phyloP scores from a whole-genome alignment of 2,329 filamentous ascomycete species.

The Aspergillus ochraceus region DNA sequence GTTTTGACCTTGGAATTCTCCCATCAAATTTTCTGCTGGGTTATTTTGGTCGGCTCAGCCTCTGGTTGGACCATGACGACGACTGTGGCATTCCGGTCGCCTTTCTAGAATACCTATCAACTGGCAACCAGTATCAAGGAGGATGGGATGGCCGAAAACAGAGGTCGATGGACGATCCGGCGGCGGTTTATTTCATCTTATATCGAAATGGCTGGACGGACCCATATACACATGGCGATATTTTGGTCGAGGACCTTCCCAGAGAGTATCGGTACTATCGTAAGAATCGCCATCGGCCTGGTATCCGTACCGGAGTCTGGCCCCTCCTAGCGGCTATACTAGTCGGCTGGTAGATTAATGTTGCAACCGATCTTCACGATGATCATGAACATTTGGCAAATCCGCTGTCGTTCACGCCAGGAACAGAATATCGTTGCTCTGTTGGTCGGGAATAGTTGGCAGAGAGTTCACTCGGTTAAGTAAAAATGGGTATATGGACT shows the following conservation, averaged over 20 bases:
- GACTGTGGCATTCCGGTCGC: background rate
- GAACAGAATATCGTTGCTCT: background rate
- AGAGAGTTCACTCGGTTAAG: background rate
- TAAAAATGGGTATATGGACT: background rate
- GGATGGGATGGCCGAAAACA: background rate
- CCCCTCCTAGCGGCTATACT: conserved; percentile 10
- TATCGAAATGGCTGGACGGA: too few species aligned
- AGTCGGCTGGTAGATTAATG: conserved; percentile 2
- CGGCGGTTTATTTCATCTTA: too few species aligned
- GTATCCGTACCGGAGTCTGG: conserved; percentile 6
- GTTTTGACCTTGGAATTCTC: background rate
- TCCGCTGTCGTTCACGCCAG: background rate
- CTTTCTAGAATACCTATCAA: background rate
- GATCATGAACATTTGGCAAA: background rate
- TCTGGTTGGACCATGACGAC: background rate
- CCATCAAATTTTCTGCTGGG: background rate
- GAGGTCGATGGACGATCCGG: background rate
- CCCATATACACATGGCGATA: too few species aligned
- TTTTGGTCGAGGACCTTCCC: too few species aligned
- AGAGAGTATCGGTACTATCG: background rate
- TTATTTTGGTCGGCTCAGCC: background rate
- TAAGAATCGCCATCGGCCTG: background rate
- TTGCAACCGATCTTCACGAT: conserved; percentile 6
- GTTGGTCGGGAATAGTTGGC: background rate
- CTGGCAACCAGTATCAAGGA: background rate